Evolutionary conservation across 352 stramenopile genomes (phyloP).

Genomic region (Phytophthora aleatoria): DNA sequence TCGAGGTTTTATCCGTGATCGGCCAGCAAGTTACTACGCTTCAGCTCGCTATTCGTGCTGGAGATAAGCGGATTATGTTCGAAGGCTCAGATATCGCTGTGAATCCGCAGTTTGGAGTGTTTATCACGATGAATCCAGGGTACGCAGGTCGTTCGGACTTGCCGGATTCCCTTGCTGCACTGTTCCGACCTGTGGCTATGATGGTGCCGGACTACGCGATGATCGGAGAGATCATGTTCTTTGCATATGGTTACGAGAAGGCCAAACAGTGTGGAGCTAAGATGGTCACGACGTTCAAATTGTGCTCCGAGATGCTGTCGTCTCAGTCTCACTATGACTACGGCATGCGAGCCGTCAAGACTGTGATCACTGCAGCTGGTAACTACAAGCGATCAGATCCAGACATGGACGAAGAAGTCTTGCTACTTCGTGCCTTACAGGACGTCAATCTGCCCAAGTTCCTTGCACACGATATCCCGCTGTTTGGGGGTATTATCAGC

Average conservation of each 20-base stretch:
- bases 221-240: constrained; percentile 97
- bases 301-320: constrained; percentile 95
- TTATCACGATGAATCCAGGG: constrained; percentile 97
- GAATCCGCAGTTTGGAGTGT: constrained; percentile 93
- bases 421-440: constrained; percentile 92
- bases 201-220: constrained; percentile 97
- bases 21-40: constrained; percentile 87
- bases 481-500: constrained; percentile 95
- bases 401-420: constrained; percentile 92
- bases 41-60: constrained; percentile 86
- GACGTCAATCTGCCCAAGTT: constrained; percentile 97
- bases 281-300: constrained; percentile 96
- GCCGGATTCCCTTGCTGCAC: constrained; percentile 94
- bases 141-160: constrained; percentile 95
- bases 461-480: constrained; percentile 93
- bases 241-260: constrained; percentile 94
- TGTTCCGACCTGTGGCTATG: constrained; percentile 96
- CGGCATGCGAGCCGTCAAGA: constrained; percentile 96
- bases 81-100: constrained; percentile 94
- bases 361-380: constrained; percentile 93
- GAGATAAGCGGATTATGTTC: constrained; percentile 92
- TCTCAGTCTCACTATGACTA: constrained; percentile 97
- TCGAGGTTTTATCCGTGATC: constrained; percentile 91
- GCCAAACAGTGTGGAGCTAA: constrained; percentile 93
- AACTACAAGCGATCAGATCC: constrained; percentile 95